Evolutionary conservation across 805 yeast species (phyloP).

Genomic region (Monosporozyma servazzii): DNA sequence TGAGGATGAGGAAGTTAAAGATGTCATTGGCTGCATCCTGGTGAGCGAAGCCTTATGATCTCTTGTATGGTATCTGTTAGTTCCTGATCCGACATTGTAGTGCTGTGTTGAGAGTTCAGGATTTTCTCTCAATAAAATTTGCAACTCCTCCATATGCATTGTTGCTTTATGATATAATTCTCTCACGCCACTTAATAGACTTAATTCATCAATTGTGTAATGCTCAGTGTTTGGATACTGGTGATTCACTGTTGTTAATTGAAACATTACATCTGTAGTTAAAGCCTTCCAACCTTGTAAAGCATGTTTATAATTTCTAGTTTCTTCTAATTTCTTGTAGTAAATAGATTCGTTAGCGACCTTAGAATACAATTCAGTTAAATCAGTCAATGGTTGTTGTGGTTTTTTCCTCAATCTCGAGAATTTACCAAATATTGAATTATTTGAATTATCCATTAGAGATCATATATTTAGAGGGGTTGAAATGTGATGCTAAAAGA

Average conservation of each 20-base stretch:
- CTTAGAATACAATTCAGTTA: conserved; percentile 53
- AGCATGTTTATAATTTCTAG: conserved; percentile 43
- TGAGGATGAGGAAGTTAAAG: conserved; percentile 4
- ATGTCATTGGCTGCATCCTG: conserved; percentile 13
- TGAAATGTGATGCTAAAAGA: neutral
- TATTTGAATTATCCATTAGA: conserved; percentile 8
- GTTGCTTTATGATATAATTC: conserved; percentile 31
- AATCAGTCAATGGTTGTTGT: conserved; percentile 48
- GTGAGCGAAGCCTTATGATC: conserved; percentile 17
- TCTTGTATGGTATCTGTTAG: conserved; percentile 1
- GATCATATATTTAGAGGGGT: neutral
- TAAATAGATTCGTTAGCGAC: conserved; percentile 50
- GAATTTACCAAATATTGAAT: conserved; percentile 11
- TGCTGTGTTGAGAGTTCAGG: neutral
- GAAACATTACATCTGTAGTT: conserved; percentile 51
- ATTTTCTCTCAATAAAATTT: conserved; percentile 10
- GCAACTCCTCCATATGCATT: conserved; percentile 34
- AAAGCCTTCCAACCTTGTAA: conserved; percentile 65
- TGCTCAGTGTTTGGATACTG: conserved; percentile 24
- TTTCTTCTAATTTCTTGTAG: conserved; percentile 51
- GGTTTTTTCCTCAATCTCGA: conserved; percentile 43
- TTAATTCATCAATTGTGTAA: conserved; percentile 39
- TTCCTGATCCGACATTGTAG: neutral
- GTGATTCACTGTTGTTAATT: conserved; percentile 45
- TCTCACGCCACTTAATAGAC: conserved; percentile 34